Conservation (phyloP, 1,284 basidiomycete genomes). For the Boletellus deceptivus region DNA sequence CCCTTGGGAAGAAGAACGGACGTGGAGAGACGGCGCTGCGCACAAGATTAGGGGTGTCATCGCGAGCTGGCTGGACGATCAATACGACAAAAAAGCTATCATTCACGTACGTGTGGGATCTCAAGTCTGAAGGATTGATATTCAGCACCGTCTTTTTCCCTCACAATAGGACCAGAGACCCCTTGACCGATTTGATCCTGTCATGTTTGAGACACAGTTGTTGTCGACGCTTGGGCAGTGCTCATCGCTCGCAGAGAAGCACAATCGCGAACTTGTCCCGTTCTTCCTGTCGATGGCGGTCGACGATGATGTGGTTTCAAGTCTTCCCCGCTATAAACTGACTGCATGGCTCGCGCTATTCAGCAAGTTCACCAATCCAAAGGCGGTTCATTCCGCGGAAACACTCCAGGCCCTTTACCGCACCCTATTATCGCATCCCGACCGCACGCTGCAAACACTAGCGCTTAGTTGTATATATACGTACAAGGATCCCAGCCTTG, state of each 20-base stretch:
- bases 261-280: conserved; percentile 79
- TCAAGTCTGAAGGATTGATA: not conserved
- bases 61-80: conserved; percentile 44
- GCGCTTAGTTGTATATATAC: conserved; percentile 82
- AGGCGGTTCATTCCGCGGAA: conserved; percentile 74
- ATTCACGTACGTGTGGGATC: conserved; percentile 34
- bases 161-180: conserved; percentile 53
- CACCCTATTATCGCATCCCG: conserved; percentile 82
- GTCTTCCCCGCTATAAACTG: conserved; percentile 57
- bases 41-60: conserved; percentile 54
- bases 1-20: conserved; percentile 63
- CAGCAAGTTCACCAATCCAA: conserved; percentile 88
- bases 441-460: conserved; percentile 73
- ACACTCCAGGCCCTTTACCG: conserved; percentile 70
- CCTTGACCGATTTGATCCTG: conserved; percentile 69
- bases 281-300: conserved; percentile 64
- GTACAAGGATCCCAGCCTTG: conserved; percentile 75
- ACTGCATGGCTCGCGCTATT: conserved; percentile 83
- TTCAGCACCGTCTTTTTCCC: not conserved
- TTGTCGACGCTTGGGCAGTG: conserved; percentile 67
- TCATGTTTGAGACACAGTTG: conserved; percentile 80
- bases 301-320: conserved; percentile 36
- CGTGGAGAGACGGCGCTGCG: conserved; percentile 72
- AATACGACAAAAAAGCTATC: conserved; percentile 26
- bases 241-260: conserved; percentile 73